Base-by-base conservation (phyloP, 352 stramenopile species). In the Stramenopiles sp. region DNA sequence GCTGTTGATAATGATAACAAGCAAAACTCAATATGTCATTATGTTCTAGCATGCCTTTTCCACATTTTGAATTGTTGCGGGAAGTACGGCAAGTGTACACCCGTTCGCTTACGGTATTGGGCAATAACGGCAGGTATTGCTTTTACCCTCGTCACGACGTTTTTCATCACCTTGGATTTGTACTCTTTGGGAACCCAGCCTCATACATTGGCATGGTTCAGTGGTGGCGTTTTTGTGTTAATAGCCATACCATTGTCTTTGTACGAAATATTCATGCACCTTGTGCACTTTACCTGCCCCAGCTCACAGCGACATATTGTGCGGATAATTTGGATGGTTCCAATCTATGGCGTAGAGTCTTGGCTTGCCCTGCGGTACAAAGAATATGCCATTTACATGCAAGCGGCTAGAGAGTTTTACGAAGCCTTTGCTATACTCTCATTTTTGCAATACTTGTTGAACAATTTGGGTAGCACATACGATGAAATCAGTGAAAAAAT, bases 381-480 rank as follows among this genome's bases (percentile, higher is more conserved):
- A 85, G 87, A 94, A 80, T 88, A 91, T 85, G 89, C 89, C 81
- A 87, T 95, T 82, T 86, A 92, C 67, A 94, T 96, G 81, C 90
- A 95, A 88, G 94, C 89, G 7, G 87, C 95, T 55, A 91, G 92
- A 55, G 92, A 96, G 80, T 93, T 90, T 84, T 97, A 97, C 85
- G 92, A 97, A 82, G 92, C 92, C 8, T 97, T 95, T 82, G 92
- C 92, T 80, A 91, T 97, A 80, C 96, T 96, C 84, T 95, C 89
- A 76, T 97, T 97, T 85, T 89, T 95, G 83, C 94, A 93, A 86
- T 97, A 96, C 82, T 84, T 97, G 29, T 89, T 97, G 76, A 88
- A 91, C 83, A 95, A 92, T 83, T 86, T 96, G 14, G 91, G 90
- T 75, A 90, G 89, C 8, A 78, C 71, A 14, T 4, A 78, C 4